These are phyloP conservation scores for Fusarium sp. DNA, from an alignment of 2,329 filamentous ascomycete species.

Conservation along the genomic window DNA sequence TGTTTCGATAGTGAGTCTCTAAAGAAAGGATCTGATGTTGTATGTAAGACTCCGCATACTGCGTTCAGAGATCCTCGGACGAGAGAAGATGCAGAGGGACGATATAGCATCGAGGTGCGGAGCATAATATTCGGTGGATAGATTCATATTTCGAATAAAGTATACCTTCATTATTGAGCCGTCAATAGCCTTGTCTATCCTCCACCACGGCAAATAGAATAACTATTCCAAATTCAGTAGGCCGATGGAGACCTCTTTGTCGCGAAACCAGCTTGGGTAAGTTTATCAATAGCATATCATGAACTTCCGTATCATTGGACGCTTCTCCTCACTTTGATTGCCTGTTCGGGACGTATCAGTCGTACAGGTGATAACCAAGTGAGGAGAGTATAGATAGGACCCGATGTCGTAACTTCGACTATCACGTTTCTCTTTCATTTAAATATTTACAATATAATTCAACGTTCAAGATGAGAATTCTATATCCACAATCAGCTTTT, in stretches of 20 bases:
- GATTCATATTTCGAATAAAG: no score
- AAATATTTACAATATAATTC: not conserved
- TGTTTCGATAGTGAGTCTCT: no score
- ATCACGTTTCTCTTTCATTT: no score
- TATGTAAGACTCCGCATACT: no score
- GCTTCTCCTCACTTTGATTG: slow-evolving; percentile 7
- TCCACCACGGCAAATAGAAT: not conserved
- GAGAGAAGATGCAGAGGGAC: no score
- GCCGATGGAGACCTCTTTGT: slow-evolving; percentile 34
- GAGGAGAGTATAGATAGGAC: slow-evolving; percentile 11
- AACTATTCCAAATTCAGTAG: slow-evolving; percentile 31
- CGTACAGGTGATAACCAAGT: not conserved
- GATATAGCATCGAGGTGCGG: no score
- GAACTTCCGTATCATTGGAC: slow-evolving; percentile 15
- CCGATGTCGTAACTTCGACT: not conserved
- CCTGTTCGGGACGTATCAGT: slow-evolving; percentile 3
- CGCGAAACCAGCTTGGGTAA: not conserved
- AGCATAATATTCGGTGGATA: no score
- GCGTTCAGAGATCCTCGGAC: no score
- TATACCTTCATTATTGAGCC: no score
- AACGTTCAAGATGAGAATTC: not conserved
- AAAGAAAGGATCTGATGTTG: no score
- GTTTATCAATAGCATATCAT: slow-evolving; percentile 11
- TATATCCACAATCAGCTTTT: not conserved
- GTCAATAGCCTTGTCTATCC: slow-evolving; percentile 17